A percentile compares a stretch with the other conserved stretches of the same genome.
phyloP scores from a whole-genome alignment of 768 basidiomycete species.

The Russula ochroleuca region DNA sequence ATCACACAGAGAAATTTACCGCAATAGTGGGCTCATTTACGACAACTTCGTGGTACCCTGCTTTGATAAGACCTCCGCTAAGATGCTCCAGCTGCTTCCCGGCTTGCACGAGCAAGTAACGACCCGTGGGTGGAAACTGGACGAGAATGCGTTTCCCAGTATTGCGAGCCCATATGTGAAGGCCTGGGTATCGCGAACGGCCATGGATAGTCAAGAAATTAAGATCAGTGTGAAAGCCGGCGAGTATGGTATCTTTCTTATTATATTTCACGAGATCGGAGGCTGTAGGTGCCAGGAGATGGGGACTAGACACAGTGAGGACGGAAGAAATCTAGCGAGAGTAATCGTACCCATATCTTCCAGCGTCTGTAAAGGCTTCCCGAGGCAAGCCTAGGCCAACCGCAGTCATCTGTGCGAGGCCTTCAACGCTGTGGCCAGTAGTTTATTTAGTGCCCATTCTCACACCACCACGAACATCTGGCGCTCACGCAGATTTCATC shows the following conservation, averaged over 20 bases:
- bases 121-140: conserved; percentile 73
- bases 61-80: conserved; percentile 79
- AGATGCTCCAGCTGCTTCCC: conserved; percentile 94
- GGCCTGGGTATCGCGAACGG: conserved; percentile 78
- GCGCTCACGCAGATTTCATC: conserved; percentile 81
- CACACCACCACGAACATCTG: neutral
- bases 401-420: conserved; percentile 84
- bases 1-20: conserved; percentile 36
- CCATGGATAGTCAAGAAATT: conserved; percentile 94
- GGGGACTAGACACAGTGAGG: conserved; percentile 48
- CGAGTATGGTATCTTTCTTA: conserved; percentile 75
- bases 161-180: conserved; percentile 94
- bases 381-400: conserved; percentile 72
- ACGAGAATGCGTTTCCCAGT: conserved; percentile 87
- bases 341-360: conserved; percentile 67
- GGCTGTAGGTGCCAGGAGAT: conserved; percentile 89
- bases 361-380: conserved; percentile 72
- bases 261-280: conserved; percentile 83
- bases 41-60: conserved; percentile 93
- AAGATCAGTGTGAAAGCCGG: conserved; percentile 92
- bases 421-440: conserved; percentile 57
- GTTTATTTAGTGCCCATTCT: conserved; percentile 15
- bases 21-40: conserved; percentile 76
- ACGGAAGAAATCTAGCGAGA: neutral
- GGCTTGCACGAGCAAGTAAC: conserved; percentile 86